Percentiles rank a stretch among this genome's conserved stretches.
Conservation (phyloP, 2,329 filamentous ascomycete species). For the Neopestalotiopsis sp. region DNA sequence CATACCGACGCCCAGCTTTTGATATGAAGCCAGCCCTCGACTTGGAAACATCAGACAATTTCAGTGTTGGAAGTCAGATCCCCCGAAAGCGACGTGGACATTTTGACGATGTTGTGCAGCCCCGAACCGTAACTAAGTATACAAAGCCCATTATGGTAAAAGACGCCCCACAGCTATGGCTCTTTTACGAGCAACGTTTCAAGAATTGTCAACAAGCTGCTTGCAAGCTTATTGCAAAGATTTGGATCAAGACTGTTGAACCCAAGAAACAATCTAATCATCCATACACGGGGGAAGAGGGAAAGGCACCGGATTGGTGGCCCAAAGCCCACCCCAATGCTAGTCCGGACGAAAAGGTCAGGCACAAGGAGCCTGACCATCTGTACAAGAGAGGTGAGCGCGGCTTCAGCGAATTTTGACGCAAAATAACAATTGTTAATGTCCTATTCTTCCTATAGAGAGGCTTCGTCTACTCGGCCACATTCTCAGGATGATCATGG, state of each 20-base stretch:
- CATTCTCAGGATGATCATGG: constrained; percentile 63
- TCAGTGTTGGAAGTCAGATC: constrained; percentile 30
- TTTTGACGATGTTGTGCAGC: constrained; percentile 44
- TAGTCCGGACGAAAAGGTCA: constrained; percentile 59
- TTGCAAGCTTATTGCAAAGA: constrained; percentile 76
- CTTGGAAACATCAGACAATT: constrained; percentile 35
- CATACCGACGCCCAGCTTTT: constrained; percentile 2
- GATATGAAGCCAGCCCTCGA: constrained; percentile 21
- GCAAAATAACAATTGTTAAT: constrained; percentile 14
- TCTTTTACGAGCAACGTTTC: constrained; percentile 67
- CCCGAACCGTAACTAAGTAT: constrained; percentile 43
- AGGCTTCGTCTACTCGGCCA: constrained; percentile 64
- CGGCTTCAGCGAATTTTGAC: not conserved
- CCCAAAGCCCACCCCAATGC: constrained; percentile 57
- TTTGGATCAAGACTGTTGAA: constrained; percentile 77
- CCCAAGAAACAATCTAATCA: constrained; percentile 79
- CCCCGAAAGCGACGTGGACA: constrained; percentile 46
- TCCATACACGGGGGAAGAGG: constrained; percentile 71
- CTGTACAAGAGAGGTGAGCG: constrained; percentile 67
- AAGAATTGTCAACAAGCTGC: constrained; percentile 72
- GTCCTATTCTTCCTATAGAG: constrained; percentile 45
- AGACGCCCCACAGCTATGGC: constrained; percentile 59
- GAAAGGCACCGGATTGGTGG: constrained; percentile 72
- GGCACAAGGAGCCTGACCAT: constrained; percentile 78
- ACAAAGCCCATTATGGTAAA: constrained; percentile 55